A percentile compares a stretch with the other conserved stretches of the same genome.
Conservation (phyloP, 2,329 filamentous ascomycete genomes). For the Elsinoe arachidis region DNA sequence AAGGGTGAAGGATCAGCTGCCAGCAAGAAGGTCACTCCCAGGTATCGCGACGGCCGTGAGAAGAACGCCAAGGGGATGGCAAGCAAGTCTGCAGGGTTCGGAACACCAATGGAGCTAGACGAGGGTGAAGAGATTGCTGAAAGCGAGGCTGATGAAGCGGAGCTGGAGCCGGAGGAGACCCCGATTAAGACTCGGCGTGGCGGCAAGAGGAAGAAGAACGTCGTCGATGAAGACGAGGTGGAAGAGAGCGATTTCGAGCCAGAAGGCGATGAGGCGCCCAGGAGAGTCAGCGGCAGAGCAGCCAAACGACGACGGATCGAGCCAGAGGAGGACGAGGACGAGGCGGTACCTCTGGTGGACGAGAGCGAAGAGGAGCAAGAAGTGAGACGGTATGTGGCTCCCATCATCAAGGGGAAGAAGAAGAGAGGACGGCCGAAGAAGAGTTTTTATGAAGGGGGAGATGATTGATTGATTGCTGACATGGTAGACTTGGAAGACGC, state of each 20-base stretch:
- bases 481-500: not conserved
- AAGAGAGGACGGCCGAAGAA: conserved; percentile 6
- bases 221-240: not conserved
- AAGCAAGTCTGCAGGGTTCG: not conserved
- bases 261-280: not conserved
- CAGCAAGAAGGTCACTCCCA: not conserved
- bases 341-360: not conserved
- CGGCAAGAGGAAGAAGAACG: not conserved
- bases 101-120: not conserved
- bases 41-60: not conserved
- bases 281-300: not conserved
- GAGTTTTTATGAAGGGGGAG: not conserved
- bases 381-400: not conserved
- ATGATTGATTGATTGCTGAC: not conserved
- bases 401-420: conserved; percentile 7
- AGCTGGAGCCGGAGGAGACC: not conserved
- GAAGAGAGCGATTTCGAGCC: conserved; percentile 11
- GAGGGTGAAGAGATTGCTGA: not conserved
- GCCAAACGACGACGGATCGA: not conserved
- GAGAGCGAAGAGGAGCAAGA: not conserved
- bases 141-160: not conserved
- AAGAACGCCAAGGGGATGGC: not conserved
- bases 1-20: not conserved
- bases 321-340: not conserved
- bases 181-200: not conserved